Evolutionary conservation across 164 flowering plant species (phyloP).

Genomic region (Cinnamomum chago): DNA sequence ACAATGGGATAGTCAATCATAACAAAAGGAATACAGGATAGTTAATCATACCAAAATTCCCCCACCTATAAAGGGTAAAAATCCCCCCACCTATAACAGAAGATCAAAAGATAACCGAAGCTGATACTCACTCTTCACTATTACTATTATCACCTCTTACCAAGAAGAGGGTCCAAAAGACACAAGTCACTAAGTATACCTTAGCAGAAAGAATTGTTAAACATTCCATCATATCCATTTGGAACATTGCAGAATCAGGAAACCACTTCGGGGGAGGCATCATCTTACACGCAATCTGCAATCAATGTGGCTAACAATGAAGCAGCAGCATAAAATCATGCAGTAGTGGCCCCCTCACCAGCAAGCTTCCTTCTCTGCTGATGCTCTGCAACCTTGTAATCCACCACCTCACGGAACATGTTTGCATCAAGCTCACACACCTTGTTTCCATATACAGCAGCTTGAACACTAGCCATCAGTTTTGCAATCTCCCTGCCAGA

Average conservation of each 20-base stretch:
- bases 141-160: background rate
- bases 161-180: background rate
- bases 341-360: conserved; percentile 16
- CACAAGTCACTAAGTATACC: background rate
- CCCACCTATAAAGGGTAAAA: background rate
- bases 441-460: conserved; percentile 93
- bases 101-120: background rate
- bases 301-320: background rate
- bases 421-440: conserved; percentile 69
- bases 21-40: no score
- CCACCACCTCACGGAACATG: conserved; percentile 89
- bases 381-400: conserved; percentile 95
- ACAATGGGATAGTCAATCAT: no score
- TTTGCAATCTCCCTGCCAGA: conserved; percentile 98
- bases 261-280: background rate
- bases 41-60: background rate
- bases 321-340: background rate
- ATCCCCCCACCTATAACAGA: background rate
- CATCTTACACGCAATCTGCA: background rate
- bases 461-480: conserved; percentile 94
- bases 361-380: conserved; percentile 82
- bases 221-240: background rate
- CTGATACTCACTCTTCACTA: background rate
- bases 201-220: background rate
- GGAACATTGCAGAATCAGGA: background rate